phyloP scores from a whole-genome alignment of 768 basidiomycete species.

The Pulveroboletus sp. region DNA sequence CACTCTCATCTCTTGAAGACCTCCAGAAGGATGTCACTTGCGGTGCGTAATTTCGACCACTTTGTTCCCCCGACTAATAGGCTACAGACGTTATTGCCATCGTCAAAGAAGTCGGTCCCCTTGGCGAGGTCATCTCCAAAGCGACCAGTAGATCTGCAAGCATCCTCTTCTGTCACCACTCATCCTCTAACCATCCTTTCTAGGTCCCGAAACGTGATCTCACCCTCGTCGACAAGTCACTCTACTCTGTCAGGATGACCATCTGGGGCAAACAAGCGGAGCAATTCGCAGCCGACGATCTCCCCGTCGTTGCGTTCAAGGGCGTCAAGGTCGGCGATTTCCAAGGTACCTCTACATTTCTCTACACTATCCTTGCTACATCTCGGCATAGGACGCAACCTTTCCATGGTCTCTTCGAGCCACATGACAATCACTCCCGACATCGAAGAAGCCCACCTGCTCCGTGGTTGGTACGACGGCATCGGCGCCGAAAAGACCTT shows the following conservation, averaged over 20 bases:
- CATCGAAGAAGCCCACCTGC: conserved; percentile 78
- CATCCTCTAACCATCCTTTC: conserved; percentile 1
- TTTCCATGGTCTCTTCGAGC: conserved; percentile 80
- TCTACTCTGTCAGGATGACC: conserved; percentile 76
- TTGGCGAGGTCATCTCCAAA: conserved; percentile 73
- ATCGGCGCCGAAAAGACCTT: conserved; percentile 61
- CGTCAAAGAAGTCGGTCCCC: conserved; percentile 70
- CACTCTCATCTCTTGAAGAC: conserved; percentile 56
- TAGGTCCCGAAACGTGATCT: conserved; percentile 89
- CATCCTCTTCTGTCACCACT: background rate
- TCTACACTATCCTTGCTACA: conserved; percentile 4
- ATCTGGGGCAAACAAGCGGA: conserved; percentile 97
- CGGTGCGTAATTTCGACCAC: conserved; percentile 45
- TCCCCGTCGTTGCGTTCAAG: conserved; percentile 88
- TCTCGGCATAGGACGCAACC: conserved; percentile 57
- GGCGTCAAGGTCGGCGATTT: conserved; percentile 92
- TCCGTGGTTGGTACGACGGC: conserved; percentile 91
- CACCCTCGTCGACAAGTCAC: conserved; percentile 79
- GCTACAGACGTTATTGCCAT: conserved; percentile 78
- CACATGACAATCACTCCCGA: conserved; percentile 86
- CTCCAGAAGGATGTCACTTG: conserved; percentile 76
- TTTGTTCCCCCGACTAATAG: background rate
- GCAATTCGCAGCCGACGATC: conserved; percentile 53
- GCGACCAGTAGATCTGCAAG: conserved; percentile 57
- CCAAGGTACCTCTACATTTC: conserved; percentile 48